Evolutionary conservation across 371 early-diverging fungal genomes (phyloP), one percentile per base, ranked within the genome.

Genomic region (Saksenaea vasiformis): DNA sequence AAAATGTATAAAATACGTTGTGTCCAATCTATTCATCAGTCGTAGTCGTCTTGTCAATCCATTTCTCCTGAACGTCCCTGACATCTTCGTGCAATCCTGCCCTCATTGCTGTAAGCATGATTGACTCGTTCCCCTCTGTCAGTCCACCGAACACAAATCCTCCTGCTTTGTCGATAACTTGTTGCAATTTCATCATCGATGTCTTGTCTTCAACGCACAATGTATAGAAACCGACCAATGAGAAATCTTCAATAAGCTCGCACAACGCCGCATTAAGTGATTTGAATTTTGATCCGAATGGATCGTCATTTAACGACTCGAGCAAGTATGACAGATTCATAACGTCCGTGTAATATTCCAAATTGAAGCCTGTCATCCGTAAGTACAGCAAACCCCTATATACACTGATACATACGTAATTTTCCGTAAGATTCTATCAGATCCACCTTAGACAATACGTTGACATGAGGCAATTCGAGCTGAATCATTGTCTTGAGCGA

Each of bases 381-480:
- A 2, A 59, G 28, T 55, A 34, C 26, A 57, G 19, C 31, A 27
- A 47, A 36, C 19, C 10, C 13, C 22, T 4, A 31, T 31, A 36
- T 26, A 31, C 2, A 35, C 17, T 5, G 27, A 37, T 34, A 58
- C 77, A 68, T 82, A 90, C 89, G 79, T 62, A 91, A 66, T 61
- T 87, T 82, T 58, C 91, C 96, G 79, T 85, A 87, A 0, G 85
- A 85, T 66, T 90, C 91, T 35, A 97, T 78, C 54, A 99, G 70
- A 74, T 99, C 99, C 58, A 96, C 87, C 72, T 99, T 99, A 11
- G 94, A 93, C 47, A 99, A 71, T 9, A 98, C 94, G 76, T 98
- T 98, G 62, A 99, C 85, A 68, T 98, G 97, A 17, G 99, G 98
- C 24, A 98, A 73, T 62, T 96, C 96, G 9, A 99, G 85, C 75